Percentiles rank a stretch among this genome's conserved stretches.
Conservation (phyloP, 495 filamentous ascomycete species). For the Lineolata rhizophorae region DNA sequence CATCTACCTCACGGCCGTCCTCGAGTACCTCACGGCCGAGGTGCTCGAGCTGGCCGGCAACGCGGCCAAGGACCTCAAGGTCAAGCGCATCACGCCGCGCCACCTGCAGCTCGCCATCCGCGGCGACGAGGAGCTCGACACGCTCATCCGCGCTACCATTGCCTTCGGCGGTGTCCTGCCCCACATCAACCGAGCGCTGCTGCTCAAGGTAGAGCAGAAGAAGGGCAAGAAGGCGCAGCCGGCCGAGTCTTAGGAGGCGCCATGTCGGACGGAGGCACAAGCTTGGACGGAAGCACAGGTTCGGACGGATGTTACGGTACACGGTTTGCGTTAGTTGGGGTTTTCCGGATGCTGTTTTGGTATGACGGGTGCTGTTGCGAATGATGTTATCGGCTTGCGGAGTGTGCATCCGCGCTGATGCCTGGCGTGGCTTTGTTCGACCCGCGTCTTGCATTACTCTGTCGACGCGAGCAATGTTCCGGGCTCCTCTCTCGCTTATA, state of each 20-base stretch:
- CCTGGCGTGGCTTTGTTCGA: no score
- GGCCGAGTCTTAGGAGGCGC: slow-evolving; percentile 34
- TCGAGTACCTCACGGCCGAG: slow-evolving; percentile 96
- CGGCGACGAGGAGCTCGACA: slow-evolving; percentile 95
- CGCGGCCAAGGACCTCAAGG: slow-evolving; percentile 96
- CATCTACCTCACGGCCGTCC: slow-evolving; percentile 93
- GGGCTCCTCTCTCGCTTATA: no score
- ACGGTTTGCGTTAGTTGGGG: no score
- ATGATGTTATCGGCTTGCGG: no score
- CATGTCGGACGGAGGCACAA: no score
- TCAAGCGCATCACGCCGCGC: slow-evolving; percentile 98
- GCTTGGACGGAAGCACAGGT: no score
- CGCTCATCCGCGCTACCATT: slow-evolving; percentile 90
- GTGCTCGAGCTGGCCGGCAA: slow-evolving; percentile 96
- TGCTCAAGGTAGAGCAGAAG: slow-evolving; percentile 99
- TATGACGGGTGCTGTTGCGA: no score
- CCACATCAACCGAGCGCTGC: slow-evolving; percentile 92
- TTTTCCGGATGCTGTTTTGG: no score
- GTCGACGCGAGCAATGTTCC: no score
- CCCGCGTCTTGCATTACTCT: no score
- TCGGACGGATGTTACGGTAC: no score
- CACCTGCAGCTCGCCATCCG: slow-evolving; percentile 96
- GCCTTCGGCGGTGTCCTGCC: slow-evolving; percentile 95
- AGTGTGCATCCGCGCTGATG: no score
- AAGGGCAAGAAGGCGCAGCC: slow-evolving; percentile 57